Evolutionary conservation across 1,284 basidiomycete genomes (phyloP).

Genomic region (Lentinula novae-zelandiae): DNA sequence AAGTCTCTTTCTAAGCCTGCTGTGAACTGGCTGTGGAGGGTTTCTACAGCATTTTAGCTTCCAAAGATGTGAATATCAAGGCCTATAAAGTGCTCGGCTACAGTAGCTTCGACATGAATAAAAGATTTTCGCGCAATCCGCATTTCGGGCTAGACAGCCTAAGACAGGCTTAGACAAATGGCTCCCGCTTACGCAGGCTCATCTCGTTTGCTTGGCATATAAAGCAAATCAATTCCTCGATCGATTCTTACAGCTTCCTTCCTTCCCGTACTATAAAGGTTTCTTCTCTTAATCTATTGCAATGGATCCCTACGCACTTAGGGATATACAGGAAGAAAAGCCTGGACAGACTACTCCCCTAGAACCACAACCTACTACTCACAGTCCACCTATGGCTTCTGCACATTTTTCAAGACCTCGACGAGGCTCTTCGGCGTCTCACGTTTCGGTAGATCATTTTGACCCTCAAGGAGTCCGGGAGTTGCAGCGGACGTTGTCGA

Average conservation of each 20-base stretch:
- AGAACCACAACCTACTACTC: not conserved
- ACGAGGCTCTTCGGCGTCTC: conserved; percentile 16
- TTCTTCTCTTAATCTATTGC: not conserved
- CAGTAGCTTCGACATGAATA: not conserved
- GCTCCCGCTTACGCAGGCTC: not conserved
- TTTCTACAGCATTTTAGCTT: not conserved
- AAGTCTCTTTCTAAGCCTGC: too few species aligned
- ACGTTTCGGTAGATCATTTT: conserved; percentile 26
- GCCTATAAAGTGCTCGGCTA: not conserved
- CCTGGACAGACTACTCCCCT: conserved; percentile 1
- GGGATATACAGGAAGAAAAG: conserved; percentile 4
- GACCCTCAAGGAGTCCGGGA: conserved; percentile 29
- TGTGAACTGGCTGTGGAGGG: too few species aligned
- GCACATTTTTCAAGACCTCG: not conserved
- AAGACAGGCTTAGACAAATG: not conserved
- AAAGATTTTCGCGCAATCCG: not conserved
- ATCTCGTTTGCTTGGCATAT: not conserved
- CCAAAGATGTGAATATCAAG: not conserved
- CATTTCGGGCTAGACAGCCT: not conserved
- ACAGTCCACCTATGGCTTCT: not conserved
- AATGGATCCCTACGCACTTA: not conserved
- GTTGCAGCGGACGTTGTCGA: conserved; percentile 26
- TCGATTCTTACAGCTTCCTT: not conserved
- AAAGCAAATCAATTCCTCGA: not conserved
- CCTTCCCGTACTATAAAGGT: not conserved